Evolutionary conservation across 2,329 filamentous ascomycete species (phyloP).

Genomic region (Sordariomycetes sp.): DNA sequence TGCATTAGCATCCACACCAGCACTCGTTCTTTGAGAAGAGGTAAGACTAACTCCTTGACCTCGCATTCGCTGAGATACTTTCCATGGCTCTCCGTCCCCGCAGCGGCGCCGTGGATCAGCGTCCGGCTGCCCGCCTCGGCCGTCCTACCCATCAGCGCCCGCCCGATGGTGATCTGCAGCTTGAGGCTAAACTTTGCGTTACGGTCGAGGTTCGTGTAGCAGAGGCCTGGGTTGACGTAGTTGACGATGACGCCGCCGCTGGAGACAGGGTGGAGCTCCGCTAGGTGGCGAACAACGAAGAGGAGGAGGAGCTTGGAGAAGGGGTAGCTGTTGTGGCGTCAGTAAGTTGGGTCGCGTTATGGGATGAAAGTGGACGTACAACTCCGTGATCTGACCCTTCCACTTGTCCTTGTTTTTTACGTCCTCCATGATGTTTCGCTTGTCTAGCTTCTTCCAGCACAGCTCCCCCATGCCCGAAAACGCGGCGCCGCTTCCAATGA

Average conservation of each 20-base stretch:
- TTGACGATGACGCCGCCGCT: constrained; percentile 26
- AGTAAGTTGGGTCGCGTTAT: not conserved
- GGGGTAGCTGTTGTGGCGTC: constrained; percentile 12
- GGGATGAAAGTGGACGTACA: not conserved
- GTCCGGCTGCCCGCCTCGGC: constrained; percentile 38
- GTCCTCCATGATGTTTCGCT: too few species aligned
- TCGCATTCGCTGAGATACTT: constrained; percentile 29
- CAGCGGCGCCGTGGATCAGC: constrained; percentile 23
- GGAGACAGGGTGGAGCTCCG: constrained; percentile 16
- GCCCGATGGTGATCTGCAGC: not conserved
- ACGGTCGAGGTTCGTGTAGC: constrained; percentile 17
- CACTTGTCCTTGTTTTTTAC: not conserved
- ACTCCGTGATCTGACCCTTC: not conserved
- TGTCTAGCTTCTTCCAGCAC: not conserved
- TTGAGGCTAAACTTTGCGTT: not conserved
- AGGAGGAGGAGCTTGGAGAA: constrained; percentile 20
- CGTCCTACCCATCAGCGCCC: not conserved
- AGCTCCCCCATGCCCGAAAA: not conserved
- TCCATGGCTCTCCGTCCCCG: constrained; percentile 33
- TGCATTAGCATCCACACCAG: too few species aligned
- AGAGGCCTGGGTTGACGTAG: constrained; percentile 29
- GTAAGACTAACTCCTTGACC: too few species aligned
- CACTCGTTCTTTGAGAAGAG: too few species aligned
- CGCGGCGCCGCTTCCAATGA: constrained; percentile 1
- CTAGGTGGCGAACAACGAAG: constrained; percentile 21